Conservation (phyloP, 164 flowering plant genomes). For the Liquidambar formosana region DNA sequence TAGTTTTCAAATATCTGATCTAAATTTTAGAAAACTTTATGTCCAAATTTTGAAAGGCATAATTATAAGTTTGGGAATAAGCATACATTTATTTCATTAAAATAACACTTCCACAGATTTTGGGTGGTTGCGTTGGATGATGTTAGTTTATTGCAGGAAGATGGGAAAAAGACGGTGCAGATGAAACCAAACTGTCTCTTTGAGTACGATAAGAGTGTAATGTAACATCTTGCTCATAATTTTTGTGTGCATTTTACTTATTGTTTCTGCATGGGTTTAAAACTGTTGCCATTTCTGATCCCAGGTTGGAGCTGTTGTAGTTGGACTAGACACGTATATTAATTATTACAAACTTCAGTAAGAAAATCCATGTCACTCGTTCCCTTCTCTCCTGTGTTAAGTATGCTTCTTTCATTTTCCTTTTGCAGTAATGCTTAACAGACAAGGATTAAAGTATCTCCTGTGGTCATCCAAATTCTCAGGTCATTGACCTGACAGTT, state of each 20-base stretch:
- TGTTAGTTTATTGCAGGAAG: slow-evolving; percentile 56
- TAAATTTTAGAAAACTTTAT: not conserved
- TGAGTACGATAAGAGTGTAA: slow-evolving; percentile 88
- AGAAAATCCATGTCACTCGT: slow-evolving; percentile 25
- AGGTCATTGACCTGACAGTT: not conserved
- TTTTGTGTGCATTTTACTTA: slow-evolving; percentile 4
- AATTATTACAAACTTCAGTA: slow-evolving; percentile 97
- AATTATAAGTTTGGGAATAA: not conserved
- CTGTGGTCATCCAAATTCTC: not conserved
- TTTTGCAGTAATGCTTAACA: not conserved
- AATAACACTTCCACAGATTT: no score
- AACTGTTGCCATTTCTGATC: slow-evolving; percentile 4
- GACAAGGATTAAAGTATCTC: not conserved
- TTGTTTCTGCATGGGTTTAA: slow-evolving; percentile 6
- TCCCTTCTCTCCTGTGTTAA: slow-evolving; percentile 7
- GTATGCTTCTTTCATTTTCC: not conserved
- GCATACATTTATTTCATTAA: not conserved
- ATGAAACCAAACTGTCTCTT: slow-evolving; percentile 55
- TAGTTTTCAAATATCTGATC: not conserved
- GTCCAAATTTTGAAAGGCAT: not conserved
- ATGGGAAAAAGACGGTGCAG: slow-evolving; percentile 61
- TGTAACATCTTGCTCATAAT: slow-evolving; percentile 23
- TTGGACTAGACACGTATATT: slow-evolving; percentile 80
- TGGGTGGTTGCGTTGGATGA: not conserved
- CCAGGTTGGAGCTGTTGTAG: slow-evolving; percentile 99